These are phyloP conservation scores for Leccinum disarticulatum DNA, from an alignment of 768 basidiomycete species.

Conservation along the genomic window DNA sequence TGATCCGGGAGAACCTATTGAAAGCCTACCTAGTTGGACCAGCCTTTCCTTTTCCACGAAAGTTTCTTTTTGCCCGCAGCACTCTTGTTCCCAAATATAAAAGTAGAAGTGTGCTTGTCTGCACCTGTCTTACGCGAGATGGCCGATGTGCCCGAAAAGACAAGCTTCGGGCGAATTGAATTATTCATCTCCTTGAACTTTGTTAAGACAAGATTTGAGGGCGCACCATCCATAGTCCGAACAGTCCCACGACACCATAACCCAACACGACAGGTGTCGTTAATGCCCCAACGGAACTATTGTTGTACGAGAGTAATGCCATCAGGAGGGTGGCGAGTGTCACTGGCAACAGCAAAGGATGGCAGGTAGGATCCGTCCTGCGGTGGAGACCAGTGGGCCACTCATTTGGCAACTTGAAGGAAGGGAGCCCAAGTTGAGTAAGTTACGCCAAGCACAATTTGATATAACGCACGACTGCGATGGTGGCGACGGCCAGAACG, in stretches of 20 bases:
- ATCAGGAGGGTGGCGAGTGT: constrained; percentile 52
- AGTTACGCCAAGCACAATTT: constrained; percentile 2
- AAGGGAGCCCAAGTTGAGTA: constrained; percentile 1
- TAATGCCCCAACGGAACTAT: constrained; percentile 54
- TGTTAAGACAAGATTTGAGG: constrained; percentile 12
- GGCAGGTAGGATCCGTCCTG: constrained; percentile 31
- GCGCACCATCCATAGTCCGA: constrained; percentile 74
- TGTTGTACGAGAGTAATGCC: constrained; percentile 68
- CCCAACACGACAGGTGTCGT: constrained; percentile 50
- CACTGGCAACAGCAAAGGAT: constrained; percentile 66
- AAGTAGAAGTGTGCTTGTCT: constrained; percentile 77
- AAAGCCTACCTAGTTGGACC: constrained; percentile 22
- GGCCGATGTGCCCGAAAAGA: constrained; percentile 56
- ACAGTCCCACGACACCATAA: constrained; percentile 53
- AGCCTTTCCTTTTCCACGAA: constrained; percentile 45
- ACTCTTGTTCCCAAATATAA: constrained; percentile 74
- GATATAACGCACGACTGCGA: constrained; percentile 50
- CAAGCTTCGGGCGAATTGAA: constrained; percentile 41
- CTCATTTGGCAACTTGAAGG: constrained; percentile 44
- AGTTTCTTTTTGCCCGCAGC: constrained; percentile 60
- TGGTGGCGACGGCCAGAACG: constrained; percentile 52
- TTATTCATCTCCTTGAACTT: constrained; percentile 16
- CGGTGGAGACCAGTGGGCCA: constrained; percentile 33
- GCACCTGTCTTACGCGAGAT: constrained; percentile 75
- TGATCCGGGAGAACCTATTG: constrained; percentile 20